Evolutionary conservation across 2,329 filamentous ascomycete species (phyloP).

Genomic region (Monosporascus sp.): DNA sequence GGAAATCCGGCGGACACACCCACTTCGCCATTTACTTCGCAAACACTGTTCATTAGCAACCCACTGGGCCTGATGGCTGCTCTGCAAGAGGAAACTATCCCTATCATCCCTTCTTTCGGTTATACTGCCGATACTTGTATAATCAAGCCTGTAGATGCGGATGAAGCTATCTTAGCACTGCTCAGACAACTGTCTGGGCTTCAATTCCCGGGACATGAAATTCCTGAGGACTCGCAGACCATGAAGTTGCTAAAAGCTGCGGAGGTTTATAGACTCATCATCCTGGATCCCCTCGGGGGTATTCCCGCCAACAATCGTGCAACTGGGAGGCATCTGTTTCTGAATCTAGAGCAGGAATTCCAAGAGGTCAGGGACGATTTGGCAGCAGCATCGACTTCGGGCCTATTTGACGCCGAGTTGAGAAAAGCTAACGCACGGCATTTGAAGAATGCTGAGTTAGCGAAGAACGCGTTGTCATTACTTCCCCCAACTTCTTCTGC

Average conservation of each 20-base stretch:
- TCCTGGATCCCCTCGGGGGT: slow-evolving; percentile 82
- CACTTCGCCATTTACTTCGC: slow-evolving; percentile 28
- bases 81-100: slow-evolving; percentile 62
- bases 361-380: slow-evolving; percentile 61
- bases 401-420: slow-evolving; percentile 17
- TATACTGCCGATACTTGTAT: slow-evolving; percentile 34
- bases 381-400: slow-evolving; percentile 14
- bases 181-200: slow-evolving; percentile 70
- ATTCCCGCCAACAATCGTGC: slow-evolving; percentile 63
- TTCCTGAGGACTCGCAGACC: slow-evolving; percentile 32
- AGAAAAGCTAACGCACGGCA: slow-evolving; percentile 26
- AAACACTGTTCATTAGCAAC: slow-evolving; percentile 34
- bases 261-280: slow-evolving; percentile 73
- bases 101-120: slow-evolving; percentile 56
- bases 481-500: slow-evolving; percentile 82
- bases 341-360: slow-evolving; percentile 92
- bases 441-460: slow-evolving; percentile 68
- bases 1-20: slow-evolving; percentile 15
- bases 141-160: slow-evolving; percentile 36
- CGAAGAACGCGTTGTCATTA: slow-evolving; percentile 64
- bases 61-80: slow-evolving; percentile 57
- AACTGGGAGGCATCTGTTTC: slow-evolving; percentile 70
- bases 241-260: slow-evolving; percentile 31
- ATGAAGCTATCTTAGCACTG: slow-evolving; percentile 69
- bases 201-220: slow-evolving; percentile 34